Evolutionary conservation across 129 eudicot species (phyloP).

Genomic region (Chrysanthemum seticuspe): DNA sequence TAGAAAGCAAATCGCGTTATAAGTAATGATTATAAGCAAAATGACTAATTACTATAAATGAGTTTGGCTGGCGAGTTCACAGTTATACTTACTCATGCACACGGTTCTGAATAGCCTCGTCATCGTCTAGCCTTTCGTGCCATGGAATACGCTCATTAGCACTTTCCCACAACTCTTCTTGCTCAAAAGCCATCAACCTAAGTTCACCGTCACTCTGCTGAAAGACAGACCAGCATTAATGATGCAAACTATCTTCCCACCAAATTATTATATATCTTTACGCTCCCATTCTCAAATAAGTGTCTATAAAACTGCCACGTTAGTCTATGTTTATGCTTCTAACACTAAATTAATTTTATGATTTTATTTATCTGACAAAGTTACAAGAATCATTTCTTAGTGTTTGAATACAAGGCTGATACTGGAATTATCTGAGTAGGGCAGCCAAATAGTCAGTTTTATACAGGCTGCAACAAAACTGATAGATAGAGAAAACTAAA

Average conservation of each 20-base stretch:
- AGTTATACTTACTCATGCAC: constrained; percentile 81
- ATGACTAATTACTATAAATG: not conserved
- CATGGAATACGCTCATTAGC: constrained; percentile 86
- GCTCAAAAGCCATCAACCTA: constrained; percentile 81
- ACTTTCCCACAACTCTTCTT: constrained; percentile 81
- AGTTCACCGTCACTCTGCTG: constrained; percentile 73
- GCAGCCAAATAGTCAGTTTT: not conserved
- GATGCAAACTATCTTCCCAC: constrained; percentile 5
- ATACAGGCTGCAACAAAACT: not conserved
- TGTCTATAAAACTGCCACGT: constrained; percentile 6
- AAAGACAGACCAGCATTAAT: not conserved
- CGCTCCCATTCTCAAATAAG: not conserved
- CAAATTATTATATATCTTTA: constrained; percentile 9
- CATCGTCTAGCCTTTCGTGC: constrained; percentile 92
- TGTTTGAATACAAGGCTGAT: not conserved
- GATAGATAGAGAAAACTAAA: not conserved
- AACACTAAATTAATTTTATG: not conserved
- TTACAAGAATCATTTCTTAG: not conserved
- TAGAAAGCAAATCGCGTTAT: not conserved
- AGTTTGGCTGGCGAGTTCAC: too few species aligned
- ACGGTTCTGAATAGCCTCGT: constrained; percentile 91
- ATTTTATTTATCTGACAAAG: not conserved
- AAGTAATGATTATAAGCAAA: not conserved
- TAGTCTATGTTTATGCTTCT: not conserved
- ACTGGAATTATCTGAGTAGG: too few species aligned